phyloP scores from a whole-genome alignment of 2,329 filamentous ascomycete species.

The Rutstroemia sp. region DNA sequence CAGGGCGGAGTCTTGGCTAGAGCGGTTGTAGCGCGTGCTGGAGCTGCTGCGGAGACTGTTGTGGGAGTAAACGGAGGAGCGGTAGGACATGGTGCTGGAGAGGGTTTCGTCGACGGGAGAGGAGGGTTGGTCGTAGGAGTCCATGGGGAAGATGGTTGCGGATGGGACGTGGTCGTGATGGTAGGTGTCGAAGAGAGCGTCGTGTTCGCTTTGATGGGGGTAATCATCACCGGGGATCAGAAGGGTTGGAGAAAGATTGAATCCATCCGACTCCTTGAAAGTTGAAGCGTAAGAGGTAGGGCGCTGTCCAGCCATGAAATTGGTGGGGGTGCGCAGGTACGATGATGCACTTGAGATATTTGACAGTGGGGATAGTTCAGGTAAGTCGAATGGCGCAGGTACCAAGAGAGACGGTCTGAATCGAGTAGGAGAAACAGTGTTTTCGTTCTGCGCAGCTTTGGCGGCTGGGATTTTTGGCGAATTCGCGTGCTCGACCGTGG shows the following conservation, averaged over 20 bases:
- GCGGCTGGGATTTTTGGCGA: conserved; percentile 24
- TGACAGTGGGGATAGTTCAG: conserved; percentile 28
- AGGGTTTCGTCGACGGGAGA: conserved; percentile 26
- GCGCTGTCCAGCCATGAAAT: conserved; percentile 16
- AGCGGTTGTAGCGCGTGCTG: conserved; percentile 16
- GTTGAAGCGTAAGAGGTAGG: conserved; percentile 39
- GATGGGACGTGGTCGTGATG: conserved; percentile 17
- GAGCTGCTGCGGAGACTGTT: conserved; percentile 24
- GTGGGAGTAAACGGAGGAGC: conserved; percentile 25
- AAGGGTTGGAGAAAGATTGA: conserved; percentile 53
- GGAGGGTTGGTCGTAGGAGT: conserved; percentile 17
- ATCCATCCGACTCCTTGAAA: conserved; percentile 52
- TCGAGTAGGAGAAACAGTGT: conserved; percentile 18
- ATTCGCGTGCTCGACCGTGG: conserved; percentile 36
- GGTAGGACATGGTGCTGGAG: conserved; percentile 27
- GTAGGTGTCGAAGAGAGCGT: conserved; percentile 25
- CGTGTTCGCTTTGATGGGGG: conserved; percentile 42
- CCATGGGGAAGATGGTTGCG: conserved; percentile 20
- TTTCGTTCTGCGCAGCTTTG: conserved; percentile 14
- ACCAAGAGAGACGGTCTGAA: conserved; percentile 27
- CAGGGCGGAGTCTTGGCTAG: conserved; percentile 26
- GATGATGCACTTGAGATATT: conserved; percentile 20
- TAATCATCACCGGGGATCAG: conserved; percentile 51
- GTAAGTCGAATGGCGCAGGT: conserved; percentile 22
- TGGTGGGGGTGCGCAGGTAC: conserved; percentile 16